Percentiles rank a stretch among this genome's conserved stretches.
Conservation (phyloP, 805 yeast species). For the Monosporozyma aerobia region DNA sequence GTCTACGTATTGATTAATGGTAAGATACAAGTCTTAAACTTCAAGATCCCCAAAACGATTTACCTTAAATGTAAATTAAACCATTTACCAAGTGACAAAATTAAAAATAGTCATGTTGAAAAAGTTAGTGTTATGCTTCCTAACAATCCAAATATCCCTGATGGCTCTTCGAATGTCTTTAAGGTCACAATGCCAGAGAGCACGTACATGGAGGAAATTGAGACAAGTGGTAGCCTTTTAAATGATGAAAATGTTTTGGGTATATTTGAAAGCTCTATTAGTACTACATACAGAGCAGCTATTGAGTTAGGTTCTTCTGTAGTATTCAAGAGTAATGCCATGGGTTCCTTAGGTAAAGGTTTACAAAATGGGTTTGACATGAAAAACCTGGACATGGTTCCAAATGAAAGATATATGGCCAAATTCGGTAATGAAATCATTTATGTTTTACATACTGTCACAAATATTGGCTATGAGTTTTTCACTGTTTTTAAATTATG, state of each 20-base stretch:
- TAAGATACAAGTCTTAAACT: constrained; percentile 61
- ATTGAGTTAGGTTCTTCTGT: constrained; percentile 71
- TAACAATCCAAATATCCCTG: constrained; percentile 42
- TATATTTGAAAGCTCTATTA: constrained; percentile 67
- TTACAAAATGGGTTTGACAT: constrained; percentile 74
- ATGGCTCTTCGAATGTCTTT: constrained; percentile 41
- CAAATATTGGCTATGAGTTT: constrained; percentile 64
- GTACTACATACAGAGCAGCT: constrained; percentile 61
- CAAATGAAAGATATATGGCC: constrained; percentile 44
- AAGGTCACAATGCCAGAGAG: constrained; percentile 62
- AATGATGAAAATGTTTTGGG: constrained; percentile 55
- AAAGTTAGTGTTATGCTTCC: constrained; percentile 59
- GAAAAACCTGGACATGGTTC: constrained; percentile 41
- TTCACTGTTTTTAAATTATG: constrained; percentile 60
- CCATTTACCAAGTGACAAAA: constrained; percentile 31
- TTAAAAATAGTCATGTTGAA: constrained; percentile 47
- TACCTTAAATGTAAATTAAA: constrained; percentile 56
- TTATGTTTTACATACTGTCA: constrained; percentile 58
- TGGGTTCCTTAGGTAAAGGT: constrained; percentile 84
- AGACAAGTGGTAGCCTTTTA: constrained; percentile 52
- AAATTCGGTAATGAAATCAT: constrained; percentile 48
- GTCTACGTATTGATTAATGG: constrained; percentile 63
- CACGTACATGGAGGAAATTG: constrained; percentile 44
- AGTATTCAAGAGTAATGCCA: constrained; percentile 53
- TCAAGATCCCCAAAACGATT: constrained; percentile 66